Evolutionary conservation across 139 green algal species (phyloP), one percentile per base, ranked within the genome.

Genomic region (Coccomyxa sp.): DNA sequence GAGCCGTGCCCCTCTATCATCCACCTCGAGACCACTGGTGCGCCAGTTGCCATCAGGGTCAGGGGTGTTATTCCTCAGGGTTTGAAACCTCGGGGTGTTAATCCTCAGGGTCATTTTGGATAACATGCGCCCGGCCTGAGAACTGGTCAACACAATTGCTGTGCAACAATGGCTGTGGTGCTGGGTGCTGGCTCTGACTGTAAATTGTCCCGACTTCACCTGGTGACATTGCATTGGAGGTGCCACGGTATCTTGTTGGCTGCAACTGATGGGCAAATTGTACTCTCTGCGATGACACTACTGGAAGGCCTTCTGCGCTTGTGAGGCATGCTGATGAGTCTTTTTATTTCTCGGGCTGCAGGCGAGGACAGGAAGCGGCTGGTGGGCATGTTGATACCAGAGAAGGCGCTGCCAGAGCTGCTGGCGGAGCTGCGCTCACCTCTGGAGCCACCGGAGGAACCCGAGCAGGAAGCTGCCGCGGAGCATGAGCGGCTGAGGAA

Each of bases 301-400:
- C 3, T 51, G 38, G 38, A 51, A 51, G 38, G 38, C 7, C 38
- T 51, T 51, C 38, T 51, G 7, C 7, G 7, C 38, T 51, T 51
- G 38, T 75, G 66, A 25, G 18, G 66, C 21, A 27, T 75, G 66
- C 21, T 75, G 23, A 78, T 13, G 60, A 28, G 15, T 31, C 10
- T 67, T n/a, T n/a, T 13, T 83, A 27, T 13, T 13, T 74, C 80
- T 67, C 0, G 30, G 13, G 1, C 81, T 31, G 59, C 89, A 63
- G 85, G 85, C 3, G 90, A 92, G 11, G 25, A 80, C 28, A 32
- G 68, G 4, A 79, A 84, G 86, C 81, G 86, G 21, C 83, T 92
- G 76, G 89, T 92, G 51, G 89, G 89, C 27, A 90, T 92, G 82
- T 76, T 86, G 0, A 59, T 92, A 13, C 89, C 89, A 13, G 80